phyloP scores from a whole-genome alignment of 2,329 filamentous ascomycete species.

The Scopulariopsis brevicaulis region DNA sequence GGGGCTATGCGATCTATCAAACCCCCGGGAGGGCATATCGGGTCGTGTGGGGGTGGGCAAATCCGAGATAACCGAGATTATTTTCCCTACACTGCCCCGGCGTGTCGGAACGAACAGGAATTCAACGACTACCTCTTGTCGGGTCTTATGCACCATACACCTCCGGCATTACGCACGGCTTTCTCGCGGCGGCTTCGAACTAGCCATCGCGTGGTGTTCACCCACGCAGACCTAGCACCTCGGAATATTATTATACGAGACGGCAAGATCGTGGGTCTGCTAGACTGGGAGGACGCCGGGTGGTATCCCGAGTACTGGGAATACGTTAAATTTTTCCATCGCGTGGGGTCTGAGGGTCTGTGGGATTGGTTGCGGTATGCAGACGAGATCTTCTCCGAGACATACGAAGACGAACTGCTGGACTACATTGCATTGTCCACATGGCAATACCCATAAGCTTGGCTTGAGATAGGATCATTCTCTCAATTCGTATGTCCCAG shows the following conservation, averaged over 20 bases:
- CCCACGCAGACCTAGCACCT: constrained; percentile 36
- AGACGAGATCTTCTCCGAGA: constrained; percentile 13
- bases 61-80: constrained; percentile 14
- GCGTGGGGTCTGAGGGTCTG: not conserved
- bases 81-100: constrained; percentile 10
- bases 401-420: constrained; percentile 15
- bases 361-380: constrained; percentile 12
- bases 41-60: constrained; percentile 13
- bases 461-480: no score
- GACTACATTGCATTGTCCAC: constrained; percentile 12
- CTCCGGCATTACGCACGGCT: constrained; percentile 10
- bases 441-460: constrained; percentile 10
- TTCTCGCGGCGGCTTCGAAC: constrained; percentile 13
- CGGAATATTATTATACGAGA: constrained; percentile 30
- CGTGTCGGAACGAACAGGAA: constrained; percentile 11
- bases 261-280: constrained; percentile 24
- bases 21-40: constrained; percentile 12
- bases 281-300: constrained; percentile 35
- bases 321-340: constrained; percentile 18
- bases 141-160: constrained; percentile 7
- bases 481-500: no score
- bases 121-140: constrained; percentile 15
- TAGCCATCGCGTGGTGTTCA: constrained; percentile 26
- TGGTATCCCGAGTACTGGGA: constrained; percentile 34
- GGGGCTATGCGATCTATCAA: constrained; percentile 13